Evolutionary conservation across 495 filamentous ascomycete species (phyloP), one percentile per base, ranked within the genome.

Genomic region (Achaetomiella virescens): DNA sequence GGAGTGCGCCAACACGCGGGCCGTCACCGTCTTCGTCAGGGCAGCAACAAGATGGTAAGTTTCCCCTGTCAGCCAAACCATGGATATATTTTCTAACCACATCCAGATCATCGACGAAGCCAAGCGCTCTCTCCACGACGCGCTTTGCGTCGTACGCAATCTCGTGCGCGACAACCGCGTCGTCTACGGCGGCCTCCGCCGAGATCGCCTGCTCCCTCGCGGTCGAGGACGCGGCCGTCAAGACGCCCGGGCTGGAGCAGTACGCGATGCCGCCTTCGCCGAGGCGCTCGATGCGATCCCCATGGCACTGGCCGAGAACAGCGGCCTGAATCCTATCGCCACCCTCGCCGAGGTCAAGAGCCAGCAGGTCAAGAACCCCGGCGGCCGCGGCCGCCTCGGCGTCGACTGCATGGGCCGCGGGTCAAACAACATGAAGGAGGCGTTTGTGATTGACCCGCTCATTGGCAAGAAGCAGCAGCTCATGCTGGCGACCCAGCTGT

Each of bases 391-490:
- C 48, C 82, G 84, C 51, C 78, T 99, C 44, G 93, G 93, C 57
- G 92, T 99, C 18, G 93, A 99, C 78, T 99, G 93, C 77, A 97
- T 99, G 95, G 78, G 86, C 70, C 87, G 81, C 18, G 93, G 95
- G 57, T 89, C 81, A 71, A 97, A 96, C 71, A 87, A 97, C 72
- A 97, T 97, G 93, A 86, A 86, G 70, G 83, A 96, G 68, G 87
- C 92, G 59, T 97, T 97, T 72, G 95, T 96, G 54, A 96, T 99
- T 65, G 93, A 99, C 64, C 93, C 93, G 27, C 75, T 99, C 55
- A 97, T 99, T 66, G 91, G 91, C 57, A 99, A 99, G 80, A 83
- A 90, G 67, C 90, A 96, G 77, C 93, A 99, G 74, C 81, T 99
- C 55, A 79, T 96, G 70, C 80, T 99, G 49, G 93, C 93, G 15